phyloP scores from a whole-genome alignment of 2,329 filamentous ascomycete genomes.

The Lasiodiplodia sp. region DNA sequence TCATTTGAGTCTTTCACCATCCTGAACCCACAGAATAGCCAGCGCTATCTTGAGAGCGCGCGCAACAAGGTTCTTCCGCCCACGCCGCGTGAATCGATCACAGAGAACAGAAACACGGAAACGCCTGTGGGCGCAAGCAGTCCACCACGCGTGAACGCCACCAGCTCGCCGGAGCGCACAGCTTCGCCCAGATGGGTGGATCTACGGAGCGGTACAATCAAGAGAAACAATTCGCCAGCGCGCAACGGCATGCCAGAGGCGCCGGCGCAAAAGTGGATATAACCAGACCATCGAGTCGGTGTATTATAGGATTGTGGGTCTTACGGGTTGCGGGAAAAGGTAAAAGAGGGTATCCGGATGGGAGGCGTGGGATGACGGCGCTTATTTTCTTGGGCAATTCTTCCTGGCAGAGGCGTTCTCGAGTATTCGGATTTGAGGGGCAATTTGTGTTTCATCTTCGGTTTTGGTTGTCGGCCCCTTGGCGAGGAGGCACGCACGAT shows the following conservation, averaged over 20 bases:
- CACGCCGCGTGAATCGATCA: constrained; percentile 35
- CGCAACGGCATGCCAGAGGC: constrained; percentile 3
- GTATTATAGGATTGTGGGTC: constrained; percentile 20
- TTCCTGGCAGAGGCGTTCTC: constrained; percentile 20
- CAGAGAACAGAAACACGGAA: background rate
- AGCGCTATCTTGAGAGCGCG: constrained; percentile 43
- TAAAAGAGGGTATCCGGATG: background rate
- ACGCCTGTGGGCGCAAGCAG: background rate
- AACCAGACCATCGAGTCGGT: background rate
- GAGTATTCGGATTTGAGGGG: constrained; percentile 20
- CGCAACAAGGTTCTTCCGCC: constrained; percentile 46
- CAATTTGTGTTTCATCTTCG: constrained; percentile 9
- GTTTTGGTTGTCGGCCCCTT: constrained; percentile 15
- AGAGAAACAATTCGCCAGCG: constrained; percentile 7
- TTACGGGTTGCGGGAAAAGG: background rate
- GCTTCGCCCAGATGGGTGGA: constrained; percentile 24
- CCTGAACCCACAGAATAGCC: constrained; percentile 37
- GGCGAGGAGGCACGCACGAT: constrained; percentile 5
- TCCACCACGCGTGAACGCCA: constrained; percentile 2
- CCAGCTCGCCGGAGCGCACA: constrained; percentile 6
- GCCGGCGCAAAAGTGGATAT: constrained; percentile 19
- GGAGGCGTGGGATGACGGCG: background rate
- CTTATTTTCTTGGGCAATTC: constrained; percentile 10
- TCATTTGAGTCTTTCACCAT: constrained; percentile 13
- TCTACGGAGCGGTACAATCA: constrained; percentile 19